A percentile compares a stretch with the other conserved stretches of the same genome.
phyloP scores from a whole-genome alignment of 1,284 basidiomycete genomes.

The Papiliotrema flavescens region DNA sequence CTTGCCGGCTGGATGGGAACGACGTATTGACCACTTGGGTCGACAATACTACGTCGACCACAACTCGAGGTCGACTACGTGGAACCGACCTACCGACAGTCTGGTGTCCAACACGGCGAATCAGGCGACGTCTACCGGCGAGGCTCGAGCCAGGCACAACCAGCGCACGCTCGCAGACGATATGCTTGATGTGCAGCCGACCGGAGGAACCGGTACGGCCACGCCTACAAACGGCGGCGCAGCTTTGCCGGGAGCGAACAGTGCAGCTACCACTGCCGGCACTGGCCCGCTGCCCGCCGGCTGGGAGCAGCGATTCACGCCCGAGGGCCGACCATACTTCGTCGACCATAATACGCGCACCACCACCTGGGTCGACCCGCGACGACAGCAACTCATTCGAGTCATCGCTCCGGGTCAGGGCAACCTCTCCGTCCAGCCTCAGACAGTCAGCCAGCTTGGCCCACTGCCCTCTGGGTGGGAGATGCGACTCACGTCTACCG shows the following conservation, averaged over 20 bases:
- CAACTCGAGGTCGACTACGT: slow-evolving; percentile 89
- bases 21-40: slow-evolving; percentile 80
- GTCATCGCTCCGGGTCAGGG: slow-evolving; percentile 82
- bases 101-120: slow-evolving; percentile 47
- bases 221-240: slow-evolving; percentile 20
- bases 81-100: slow-evolving; percentile 64
- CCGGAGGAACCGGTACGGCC: slow-evolving; percentile 18
- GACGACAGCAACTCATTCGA: slow-evolving; percentile 76
- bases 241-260: slow-evolving; percentile 41
- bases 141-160: slow-evolving; percentile 71
- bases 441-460: slow-evolving; percentile 84
- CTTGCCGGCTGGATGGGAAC: slow-evolving; percentile 90
- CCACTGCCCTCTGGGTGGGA: slow-evolving; percentile 96
- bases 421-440: slow-evolving; percentile 70
- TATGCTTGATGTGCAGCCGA: slow-evolving; percentile 57
- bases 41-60: slow-evolving; percentile 93
- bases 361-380: slow-evolving; percentile 97
- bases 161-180: slow-evolving; percentile 75
- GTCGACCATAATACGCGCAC: slow-evolving; percentile 95
- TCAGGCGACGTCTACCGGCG: slow-evolving; percentile 56
- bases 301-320: slow-evolving; percentile 97
- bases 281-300: slow-evolving; percentile 82
- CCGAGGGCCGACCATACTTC: slow-evolving; percentile 97
- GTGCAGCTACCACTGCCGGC: slow-evolving; percentile 66
- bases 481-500: slow-evolving; percentile 90